phyloP scores from a whole-genome alignment of 1,284 basidiomycete species.

The Trichosporon coremiiforme region DNA sequence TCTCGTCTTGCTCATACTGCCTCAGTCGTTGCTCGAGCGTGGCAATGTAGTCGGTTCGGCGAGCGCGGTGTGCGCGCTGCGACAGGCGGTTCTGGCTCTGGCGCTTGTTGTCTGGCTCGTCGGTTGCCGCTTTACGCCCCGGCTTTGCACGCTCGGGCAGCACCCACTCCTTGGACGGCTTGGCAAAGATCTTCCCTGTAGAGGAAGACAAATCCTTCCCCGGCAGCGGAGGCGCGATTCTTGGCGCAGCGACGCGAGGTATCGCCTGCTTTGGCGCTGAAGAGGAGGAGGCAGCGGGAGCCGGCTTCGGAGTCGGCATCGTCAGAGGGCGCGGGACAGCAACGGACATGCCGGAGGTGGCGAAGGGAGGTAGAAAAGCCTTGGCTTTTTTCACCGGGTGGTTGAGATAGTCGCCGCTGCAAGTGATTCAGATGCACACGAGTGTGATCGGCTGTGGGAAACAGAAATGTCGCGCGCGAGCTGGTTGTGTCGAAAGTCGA shows the following conservation, averaged over 20 bases:
- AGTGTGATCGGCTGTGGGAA: not conserved
- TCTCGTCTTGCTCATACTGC: conserved; percentile 84
- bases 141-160: conserved; percentile 86
- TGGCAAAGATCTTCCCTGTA: conserved; percentile 55
- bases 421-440: conserved; percentile 1
- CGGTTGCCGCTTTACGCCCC: conserved; percentile 82
- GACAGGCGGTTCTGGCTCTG: conserved; percentile 67
- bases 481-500: not conserved
- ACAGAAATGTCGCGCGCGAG: not conserved
- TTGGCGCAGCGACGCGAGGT: conserved; percentile 10
- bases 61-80: conserved; percentile 85
- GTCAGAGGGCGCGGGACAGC: not conserved
- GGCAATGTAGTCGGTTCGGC: conserved; percentile 85
- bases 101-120: conserved; percentile 57
- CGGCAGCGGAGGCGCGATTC: conserved; percentile 20
- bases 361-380: not conserved
- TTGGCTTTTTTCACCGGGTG: conserved; percentile 2
- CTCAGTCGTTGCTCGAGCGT: conserved; percentile 84
- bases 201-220: conserved; percentile 55
- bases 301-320: conserved; percentile 16
- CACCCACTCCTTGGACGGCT: conserved; percentile 82
- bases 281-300: conserved; percentile 20
- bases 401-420: not conserved
- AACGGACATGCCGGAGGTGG: conserved; percentile 17
- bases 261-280: not conserved